Conservation (phyloP, 371 early-diverging fungal genomes). For the Mortierella sp. region DNA sequence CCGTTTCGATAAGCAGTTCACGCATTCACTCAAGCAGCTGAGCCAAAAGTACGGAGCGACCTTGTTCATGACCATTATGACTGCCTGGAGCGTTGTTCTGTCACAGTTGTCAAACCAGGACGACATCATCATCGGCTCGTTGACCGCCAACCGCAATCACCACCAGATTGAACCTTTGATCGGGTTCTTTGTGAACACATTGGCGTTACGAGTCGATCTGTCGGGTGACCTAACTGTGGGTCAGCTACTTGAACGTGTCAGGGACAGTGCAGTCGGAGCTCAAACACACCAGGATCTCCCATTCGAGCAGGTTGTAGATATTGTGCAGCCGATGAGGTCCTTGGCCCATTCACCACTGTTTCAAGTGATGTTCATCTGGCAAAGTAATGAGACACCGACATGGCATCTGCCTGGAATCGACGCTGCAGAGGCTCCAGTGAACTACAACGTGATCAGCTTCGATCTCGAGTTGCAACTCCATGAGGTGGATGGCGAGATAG, state of each 20-base stretch:
- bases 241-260: constrained; percentile 5
- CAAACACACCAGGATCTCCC: constrained; percentile 3
- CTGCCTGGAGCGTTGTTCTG: constrained; percentile 8
- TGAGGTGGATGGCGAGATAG: neutral
- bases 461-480: neutral
- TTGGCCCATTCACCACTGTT: constrained; percentile 3
- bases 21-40: neutral
- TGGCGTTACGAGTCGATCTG: constrained; percentile 8
- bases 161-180: neutral
- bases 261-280: neutral
- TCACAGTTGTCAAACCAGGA: constrained; percentile 5
- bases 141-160: neutral
- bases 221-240: neutral
- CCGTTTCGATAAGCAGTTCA: neutral
- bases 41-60: constrained; percentile 5
- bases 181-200: constrained; percentile 16
- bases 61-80: constrained; percentile 1
- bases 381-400: neutral
- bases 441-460: neutral
- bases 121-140: constrained; percentile 3
- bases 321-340: neutral
- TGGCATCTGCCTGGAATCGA: neutral
- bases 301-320: constrained; percentile 2
- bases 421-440: neutral
- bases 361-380: constrained; percentile 1